A percentile compares a stretch with the other conserved stretches of the same genome.
These are phyloP conservation scores for Oemleria cerasiformis DNA, from an alignment of 306 rosid species.

Conservation along the genomic window DNA sequence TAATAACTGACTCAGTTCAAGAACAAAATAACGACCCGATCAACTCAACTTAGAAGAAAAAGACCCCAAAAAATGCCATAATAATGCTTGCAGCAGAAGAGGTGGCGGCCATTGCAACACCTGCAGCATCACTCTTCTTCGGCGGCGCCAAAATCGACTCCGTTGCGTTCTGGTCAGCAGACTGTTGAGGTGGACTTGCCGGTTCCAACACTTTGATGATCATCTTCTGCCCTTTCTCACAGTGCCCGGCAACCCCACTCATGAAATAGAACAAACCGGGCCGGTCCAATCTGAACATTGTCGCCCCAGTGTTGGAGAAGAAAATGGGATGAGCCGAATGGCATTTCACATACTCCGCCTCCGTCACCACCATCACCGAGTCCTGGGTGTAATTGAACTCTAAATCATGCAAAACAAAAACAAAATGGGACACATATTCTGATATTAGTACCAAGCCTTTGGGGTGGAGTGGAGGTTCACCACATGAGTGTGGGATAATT, in stretches of 20 bases:
- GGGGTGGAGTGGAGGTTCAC: too few relatives aligned
- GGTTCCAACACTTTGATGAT: conserved; percentile 66
- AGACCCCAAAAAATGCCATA: conserved; percentile 13
- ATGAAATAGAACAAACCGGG: conserved; percentile 79
- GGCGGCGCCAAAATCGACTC: neutral
- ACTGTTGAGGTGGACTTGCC: conserved; percentile 34
- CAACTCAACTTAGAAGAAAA: neutral
- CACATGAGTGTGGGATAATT: too few relatives aligned
- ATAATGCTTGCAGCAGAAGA: conserved; percentile 11
- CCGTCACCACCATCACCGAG: conserved; percentile 69
- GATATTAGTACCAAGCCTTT: too few relatives aligned
- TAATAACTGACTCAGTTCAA: too few relatives aligned
- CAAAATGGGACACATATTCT: neutral
- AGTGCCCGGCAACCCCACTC: conserved; percentile 81
- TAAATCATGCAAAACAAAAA: conserved; percentile 13
- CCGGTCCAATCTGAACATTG: conserved; percentile 38
- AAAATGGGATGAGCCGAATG: conserved; percentile 50
- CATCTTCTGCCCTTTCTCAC: conserved; percentile 65
- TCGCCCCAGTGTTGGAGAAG: conserved; percentile 62
- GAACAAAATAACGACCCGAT: too few relatives aligned
- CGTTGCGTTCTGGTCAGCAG: conserved; percentile 19
- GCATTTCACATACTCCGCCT: conserved; percentile 68
- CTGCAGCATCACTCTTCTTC: conserved; percentile 19
- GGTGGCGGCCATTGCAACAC: conserved; percentile 12
- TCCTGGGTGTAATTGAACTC: conserved; percentile 67